Percentiles rank a stretch among this genome's conserved stretches.
These are phyloP conservation scores for Fusarium oxysporum DNA, from an alignment of 2,329 filamentous ascomycete species.

Conservation along the genomic window DNA sequence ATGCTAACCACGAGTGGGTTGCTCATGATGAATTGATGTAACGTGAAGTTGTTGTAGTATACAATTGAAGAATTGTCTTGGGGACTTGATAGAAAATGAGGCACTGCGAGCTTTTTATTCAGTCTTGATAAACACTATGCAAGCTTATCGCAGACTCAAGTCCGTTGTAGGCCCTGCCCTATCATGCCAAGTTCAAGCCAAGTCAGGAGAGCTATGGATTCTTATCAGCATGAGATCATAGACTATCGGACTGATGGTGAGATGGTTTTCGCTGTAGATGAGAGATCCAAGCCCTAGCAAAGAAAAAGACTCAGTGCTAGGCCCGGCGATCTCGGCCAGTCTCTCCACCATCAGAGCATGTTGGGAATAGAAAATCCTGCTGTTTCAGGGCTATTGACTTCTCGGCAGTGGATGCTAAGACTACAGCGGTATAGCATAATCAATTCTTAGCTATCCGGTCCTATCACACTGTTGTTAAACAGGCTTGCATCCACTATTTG, in stretches of 20 bases:
- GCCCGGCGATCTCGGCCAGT: not conserved
- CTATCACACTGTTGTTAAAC: not conserved
- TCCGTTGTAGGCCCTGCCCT: not conserved
- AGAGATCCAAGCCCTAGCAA: not conserved
- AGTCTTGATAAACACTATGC: not conserved
- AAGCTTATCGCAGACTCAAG: not conserved
- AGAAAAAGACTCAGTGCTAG: not conserved
- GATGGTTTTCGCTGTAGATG: not conserved
- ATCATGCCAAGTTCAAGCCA: not conserved
- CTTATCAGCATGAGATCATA: not conserved
- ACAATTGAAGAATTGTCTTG: not conserved
- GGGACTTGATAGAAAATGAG: fast-evolving
- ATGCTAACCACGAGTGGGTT: conserved; percentile 33
- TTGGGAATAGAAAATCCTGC: not conserved
- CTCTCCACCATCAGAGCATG: conserved; percentile 2
- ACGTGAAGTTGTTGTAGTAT: not conserved
- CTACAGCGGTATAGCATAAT: not conserved
- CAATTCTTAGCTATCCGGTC: not conserved
- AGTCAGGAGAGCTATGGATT: conserved; percentile 12
- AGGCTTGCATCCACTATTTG: not conserved
- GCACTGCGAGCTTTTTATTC: not conserved
- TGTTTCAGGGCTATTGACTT: not conserved
- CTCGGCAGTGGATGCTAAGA: not conserved
- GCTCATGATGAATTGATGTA: conserved; percentile 16
- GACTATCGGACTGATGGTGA: not conserved